Evolutionary conservation across 1,284 basidiomycete species (phyloP), one percentile per base, ranked within the genome.

Genomic region (Boletellus dicymbophilus): DNA sequence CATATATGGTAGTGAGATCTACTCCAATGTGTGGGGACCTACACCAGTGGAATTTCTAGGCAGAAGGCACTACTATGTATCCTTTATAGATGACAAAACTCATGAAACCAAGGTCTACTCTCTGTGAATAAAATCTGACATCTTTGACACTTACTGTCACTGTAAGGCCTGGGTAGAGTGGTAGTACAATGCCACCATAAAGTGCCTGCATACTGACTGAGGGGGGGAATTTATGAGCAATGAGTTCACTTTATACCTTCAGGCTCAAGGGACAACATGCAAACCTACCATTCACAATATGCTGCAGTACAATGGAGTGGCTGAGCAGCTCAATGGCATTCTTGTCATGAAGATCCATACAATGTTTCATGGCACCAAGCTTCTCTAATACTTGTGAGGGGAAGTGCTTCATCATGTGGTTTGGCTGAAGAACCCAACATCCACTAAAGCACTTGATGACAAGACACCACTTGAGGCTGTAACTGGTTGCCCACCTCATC

Each of bases 251-350:
- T 1, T 1, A 21, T 18, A 42, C 11, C 16, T 54, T 2, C 18
- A 55, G 4, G 2, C n/a, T 0, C 5, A 43, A 16, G 36, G 49
- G 1, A 53, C 31, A 0, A 16, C 38, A 13, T 5, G 26, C 1
- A 37, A 36, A 18, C 9, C 56, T 0, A 55, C 37, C 0, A 22
- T 16, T 0, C 43, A 55, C 1, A 9, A 55, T 1, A 55, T 20
- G 5, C 41, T 20, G 3, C 15, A 45, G 12, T 36, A 56, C 27
- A 56, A 56, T 5, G n/a, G 50, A 0, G 8, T 45, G 8, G 34
- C 26, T 1, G 21, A 37, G 11, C 13, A 13, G 21, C 36, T 37
- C 36, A 37, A 37, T 12, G 5, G 21, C 1, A 45, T 20, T 5
- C 26, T 45, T 10, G 13, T 45, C 3, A 10, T 28, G n/a, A 3